Evolutionary conservation across 192 early-diverging fungal genomes (phyloP).

Genomic region (Podochytrium sp.): DNA sequence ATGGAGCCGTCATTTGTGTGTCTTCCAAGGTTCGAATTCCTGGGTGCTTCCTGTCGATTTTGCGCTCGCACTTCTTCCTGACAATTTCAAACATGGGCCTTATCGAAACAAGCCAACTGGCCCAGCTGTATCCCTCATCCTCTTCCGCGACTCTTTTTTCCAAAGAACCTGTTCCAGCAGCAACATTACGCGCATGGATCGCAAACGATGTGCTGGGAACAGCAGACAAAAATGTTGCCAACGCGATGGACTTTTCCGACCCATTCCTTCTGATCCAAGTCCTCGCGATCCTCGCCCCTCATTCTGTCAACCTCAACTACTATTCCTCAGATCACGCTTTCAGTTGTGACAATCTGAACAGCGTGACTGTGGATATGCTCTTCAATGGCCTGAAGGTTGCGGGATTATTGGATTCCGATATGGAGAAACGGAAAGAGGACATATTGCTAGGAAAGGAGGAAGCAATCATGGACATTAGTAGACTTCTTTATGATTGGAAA

Average conservation of each 20-base stretch:
- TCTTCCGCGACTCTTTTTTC: not conserved
- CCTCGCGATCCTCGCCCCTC: conserved; percentile 15
- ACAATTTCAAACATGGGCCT: not conserved
- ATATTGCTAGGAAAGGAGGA: not conserved
- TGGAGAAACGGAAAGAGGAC: not conserved
- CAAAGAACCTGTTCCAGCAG: not conserved
- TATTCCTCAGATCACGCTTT: conserved; percentile 15
- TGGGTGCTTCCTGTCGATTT: too few species aligned
- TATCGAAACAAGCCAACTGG: not conserved
- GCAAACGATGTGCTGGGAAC: not conserved
- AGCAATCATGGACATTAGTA: not conserved
- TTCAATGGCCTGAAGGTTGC: conserved; percentile 7
- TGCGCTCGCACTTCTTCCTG: too few species aligned
- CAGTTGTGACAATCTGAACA: conserved; percentile 10
- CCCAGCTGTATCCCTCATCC: too few species aligned
- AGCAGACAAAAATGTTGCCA: not conserved
- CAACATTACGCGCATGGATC: not conserved
- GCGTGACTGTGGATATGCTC: conserved; percentile 15
- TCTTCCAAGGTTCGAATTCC: too few species aligned
- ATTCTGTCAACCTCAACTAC: conserved; percentile 13
- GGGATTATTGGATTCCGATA: not conserved
- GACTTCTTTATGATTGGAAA: not conserved
- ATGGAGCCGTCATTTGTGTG: too few species aligned
- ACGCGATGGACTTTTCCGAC: conserved; percentile 15
- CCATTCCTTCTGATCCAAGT: conserved; percentile 22